phyloP scores from a whole-genome alignment of 148 eudicot genomes.

The Vaccinium corymbosum region DNA sequence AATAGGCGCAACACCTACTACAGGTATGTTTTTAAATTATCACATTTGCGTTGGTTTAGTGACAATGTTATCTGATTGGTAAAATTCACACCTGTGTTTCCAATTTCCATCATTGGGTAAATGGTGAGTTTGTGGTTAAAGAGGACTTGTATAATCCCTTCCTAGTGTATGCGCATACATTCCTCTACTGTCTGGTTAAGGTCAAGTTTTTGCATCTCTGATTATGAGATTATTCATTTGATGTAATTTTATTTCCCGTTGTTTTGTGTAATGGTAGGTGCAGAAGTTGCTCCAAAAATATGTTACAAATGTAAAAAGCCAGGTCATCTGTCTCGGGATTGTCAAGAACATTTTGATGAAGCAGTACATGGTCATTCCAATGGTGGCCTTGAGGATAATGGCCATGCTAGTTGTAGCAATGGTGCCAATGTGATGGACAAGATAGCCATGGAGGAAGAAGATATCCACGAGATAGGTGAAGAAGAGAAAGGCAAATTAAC shows the following conservation, averaged over 20 bases:
- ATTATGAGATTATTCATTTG: background rate
- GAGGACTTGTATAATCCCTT: background rate
- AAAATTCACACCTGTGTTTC: background rate
- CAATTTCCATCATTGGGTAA: background rate
- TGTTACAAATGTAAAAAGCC: constrained; percentile 91
- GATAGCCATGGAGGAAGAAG: constrained; percentile 91
- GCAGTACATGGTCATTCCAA: constrained; percentile 29
- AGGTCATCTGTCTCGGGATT: constrained; percentile 91
- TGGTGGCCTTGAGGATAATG: constrained; percentile 28
- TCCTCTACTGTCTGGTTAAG: background rate
- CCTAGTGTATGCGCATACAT: background rate
- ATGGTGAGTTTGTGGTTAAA: background rate
- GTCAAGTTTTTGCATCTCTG: background rate
- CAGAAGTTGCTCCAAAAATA: constrained; percentile 62
- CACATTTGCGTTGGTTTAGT: background rate
- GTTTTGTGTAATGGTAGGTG: constrained; percentile 28
- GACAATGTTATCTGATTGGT: background rate
- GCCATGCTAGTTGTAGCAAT: constrained; percentile 20
- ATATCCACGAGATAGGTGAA: constrained; percentile 94
- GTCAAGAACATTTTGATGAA: constrained; percentile 57
- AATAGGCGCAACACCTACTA: constrained; percentile 27
- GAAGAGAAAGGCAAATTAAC: constrained; percentile 83
- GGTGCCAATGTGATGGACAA: constrained; percentile 49
- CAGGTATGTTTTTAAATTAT: constrained; percentile 4
- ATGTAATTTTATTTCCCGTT: background rate